These are phyloP conservation scores for Manihot esculenta DNA, from an alignment of 441 rosid genomes.

Conservation along the genomic window DNA sequence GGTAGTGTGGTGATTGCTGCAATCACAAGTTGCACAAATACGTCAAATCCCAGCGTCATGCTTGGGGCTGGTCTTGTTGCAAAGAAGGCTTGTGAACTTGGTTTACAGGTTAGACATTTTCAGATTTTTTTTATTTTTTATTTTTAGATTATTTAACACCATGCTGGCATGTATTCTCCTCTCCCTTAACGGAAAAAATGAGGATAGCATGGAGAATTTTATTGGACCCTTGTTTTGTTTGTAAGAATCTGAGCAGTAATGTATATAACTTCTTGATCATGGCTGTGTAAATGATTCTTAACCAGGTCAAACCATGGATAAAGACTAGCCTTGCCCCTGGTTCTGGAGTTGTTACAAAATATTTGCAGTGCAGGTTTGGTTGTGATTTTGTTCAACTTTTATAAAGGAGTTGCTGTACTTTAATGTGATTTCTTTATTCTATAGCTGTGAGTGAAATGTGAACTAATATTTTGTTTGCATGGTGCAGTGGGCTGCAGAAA, in stretches of 20 bases:
- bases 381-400: background rate
- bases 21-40: constrained; percentile 98
- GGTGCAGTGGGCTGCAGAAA: constrained; percentile 83
- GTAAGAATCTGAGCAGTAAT: background rate
- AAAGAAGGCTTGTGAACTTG: constrained; percentile 93
- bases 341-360: constrained; percentile 97
- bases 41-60: constrained; percentile 99
- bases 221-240: background rate
- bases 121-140: background rate
- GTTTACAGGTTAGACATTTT: constrained; percentile 63
- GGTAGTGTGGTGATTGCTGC: constrained; percentile 99
- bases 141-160: background rate
- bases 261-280: constrained; percentile 13
- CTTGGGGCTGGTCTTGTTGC: constrained; percentile 99
- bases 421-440: background rate
- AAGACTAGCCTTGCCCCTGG: constrained; percentile 99
- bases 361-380: constrained; percentile 68
- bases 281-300: constrained; percentile 18
- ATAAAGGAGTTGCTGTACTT: constrained; percentile 9
- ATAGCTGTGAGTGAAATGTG: background rate
- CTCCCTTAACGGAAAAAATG: background rate
- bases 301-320: constrained; percentile 96
- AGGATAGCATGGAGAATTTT: background rate
- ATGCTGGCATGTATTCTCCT: background rate
- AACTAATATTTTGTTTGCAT: constrained; percentile 17